Base-by-base conservation (phyloP, 768 basidiomycete genomes). In the Favolaschia claudopus region DNA sequence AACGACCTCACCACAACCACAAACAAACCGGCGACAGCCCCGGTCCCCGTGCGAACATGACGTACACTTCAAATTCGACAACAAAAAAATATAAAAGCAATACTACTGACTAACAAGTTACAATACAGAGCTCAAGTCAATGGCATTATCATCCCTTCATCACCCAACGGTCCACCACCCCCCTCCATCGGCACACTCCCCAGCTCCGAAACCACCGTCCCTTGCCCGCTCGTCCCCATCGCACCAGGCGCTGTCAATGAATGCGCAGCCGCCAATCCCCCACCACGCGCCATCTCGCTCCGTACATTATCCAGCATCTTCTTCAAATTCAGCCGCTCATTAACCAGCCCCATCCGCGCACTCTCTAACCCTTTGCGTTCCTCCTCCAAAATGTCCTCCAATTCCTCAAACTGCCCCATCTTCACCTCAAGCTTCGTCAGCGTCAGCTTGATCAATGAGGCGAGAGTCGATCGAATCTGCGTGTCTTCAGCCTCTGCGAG, bases 381-480 rank as follows among this genome's bases (percentile, higher is more conserved):
- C 49, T 93, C 89, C 71, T 99, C 97, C 48, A 99, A 78, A 9
- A 95, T 77, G 44, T 92, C 90, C 71, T 99, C 97, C 55, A 99
- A 79, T 72, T 93, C 89, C 71, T 98, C 97, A 68, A 99, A 98
- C 72, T 96, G 93, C 2, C 85, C 76, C 87, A 95, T 92, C 82
- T 99, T 99, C 51, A 96, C 79, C 69, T 98, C 96, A 33, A 99
- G 86, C 74, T 99, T 99, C 44, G 83, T 93, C 67, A 85, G 81
- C 58, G 83, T 93, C 53, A 92, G 81, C 74, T 93, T 90, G 76
- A 99, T 92, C 57, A 99, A 82, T 33, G 87, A 85, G 3, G 93
- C 86, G 43, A 99, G 86, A 2, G 90, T 83, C 56, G 84, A 79
- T 32, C 89, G 86, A 54, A 99, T 92, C 58, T 92, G 88, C 0